Conservation (phyloP, 176 grass and related monocot genomes). For the barley (Hordeum vulgare) region MorexV3_pseudomolecules_assembly NC_058520.1:523617526-523618025, state of each 20-base stretch:
- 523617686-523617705: constrained; percentile 44
- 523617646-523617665: neutral
- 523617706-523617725: constrained; percentile 21
- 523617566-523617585: constrained; percentile 47
- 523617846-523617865: constrained; percentile 28
- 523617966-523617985: too few species aligned
- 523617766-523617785: constrained; percentile 41
- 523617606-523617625: constrained; percentile 12
- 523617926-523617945: too few species aligned
- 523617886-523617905: too few species aligned
- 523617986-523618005: too few species aligned
- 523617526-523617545: constrained; percentile 35
- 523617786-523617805: constrained; percentile 47
- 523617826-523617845: neutral
- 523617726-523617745: constrained; percentile 35
- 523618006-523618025: neutral
- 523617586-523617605: constrained; percentile 37
- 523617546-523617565: constrained; percentile 35
- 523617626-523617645: neutral
- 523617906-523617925: too few species aligned
- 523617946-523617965: too few species aligned
- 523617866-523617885: neutral
- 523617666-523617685: neutral
- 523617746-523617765: constrained; percentile 34
- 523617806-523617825: constrained; percentile 25